These are phyloP conservation scores for Pythium plurisporium DNA, from an alignment of 352 stramenopile species.

Conservation along the genomic window DNA sequence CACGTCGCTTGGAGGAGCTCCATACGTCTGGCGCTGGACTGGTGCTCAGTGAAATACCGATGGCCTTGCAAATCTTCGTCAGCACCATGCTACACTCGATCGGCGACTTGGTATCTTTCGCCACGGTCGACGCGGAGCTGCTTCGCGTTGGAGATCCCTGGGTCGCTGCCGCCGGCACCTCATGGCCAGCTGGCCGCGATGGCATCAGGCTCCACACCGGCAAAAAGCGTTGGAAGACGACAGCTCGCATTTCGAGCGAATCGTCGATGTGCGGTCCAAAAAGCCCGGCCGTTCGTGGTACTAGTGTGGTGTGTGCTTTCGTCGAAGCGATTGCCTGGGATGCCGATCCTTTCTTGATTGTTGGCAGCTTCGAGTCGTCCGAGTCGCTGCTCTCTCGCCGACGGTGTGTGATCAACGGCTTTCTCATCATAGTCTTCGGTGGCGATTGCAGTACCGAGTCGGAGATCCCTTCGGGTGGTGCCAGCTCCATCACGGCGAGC, in stretches of 20 bases:
- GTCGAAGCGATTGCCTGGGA: neutral
- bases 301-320: too few relatives aligned
- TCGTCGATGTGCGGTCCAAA: constrained; percentile 36
- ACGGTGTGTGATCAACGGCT: constrained; percentile 1
- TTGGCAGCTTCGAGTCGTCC: neutral
- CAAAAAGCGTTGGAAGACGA: constrained; percentile 32
- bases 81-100: constrained; percentile 57
- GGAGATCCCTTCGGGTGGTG: neutral
- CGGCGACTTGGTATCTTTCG: constrained; percentile 25
- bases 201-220: constrained; percentile 45
- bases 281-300: constrained; percentile 7
- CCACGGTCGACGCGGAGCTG: neutral
- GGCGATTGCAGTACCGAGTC: neutral
- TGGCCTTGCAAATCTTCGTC: constrained; percentile 50
- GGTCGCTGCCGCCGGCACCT: neutral
- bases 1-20: constrained; percentile 7
- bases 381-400: neutral
- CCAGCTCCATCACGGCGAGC: constrained; percentile 28
- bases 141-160: neutral
- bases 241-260: constrained; percentile 22
- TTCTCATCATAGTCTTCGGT: constrained; percentile 1
- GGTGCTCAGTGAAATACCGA: constrained; percentile 35
- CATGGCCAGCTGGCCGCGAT: neutral
- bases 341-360: neutral
- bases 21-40: constrained; percentile 10